Evolutionary conservation across 768 basidiomycete species (phyloP).

Genomic region (Saitozyma podzolica): DNA sequence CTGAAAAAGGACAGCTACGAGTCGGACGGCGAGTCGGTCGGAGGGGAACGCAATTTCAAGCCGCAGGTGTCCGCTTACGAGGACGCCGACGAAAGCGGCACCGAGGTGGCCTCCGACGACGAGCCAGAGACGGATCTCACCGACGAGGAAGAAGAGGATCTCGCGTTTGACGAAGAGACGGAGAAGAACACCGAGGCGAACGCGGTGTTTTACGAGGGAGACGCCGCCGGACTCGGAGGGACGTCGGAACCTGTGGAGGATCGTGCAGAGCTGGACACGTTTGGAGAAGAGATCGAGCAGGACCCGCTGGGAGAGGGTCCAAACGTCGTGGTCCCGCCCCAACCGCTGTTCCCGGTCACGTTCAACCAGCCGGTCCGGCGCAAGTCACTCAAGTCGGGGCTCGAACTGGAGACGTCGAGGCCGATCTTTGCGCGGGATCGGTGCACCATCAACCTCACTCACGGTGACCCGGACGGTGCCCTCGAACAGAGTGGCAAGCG

Average conservation of each 20-base stretch:
- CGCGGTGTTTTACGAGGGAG: conserved; percentile 49
- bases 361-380: conserved; percentile 14
- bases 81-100: conserved; percentile 38
- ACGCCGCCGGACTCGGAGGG: conserved; percentile 42
- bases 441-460: conserved; percentile 83
- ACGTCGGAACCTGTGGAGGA: conserved; percentile 15
- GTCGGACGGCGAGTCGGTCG: conserved; percentile 47
- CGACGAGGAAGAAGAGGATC: conserved; percentile 58
- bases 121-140: conserved; percentile 48
- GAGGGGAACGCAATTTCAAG: conserved; percentile 59
- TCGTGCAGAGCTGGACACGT: conserved; percentile 36
- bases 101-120: conserved; percentile 26
- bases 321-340: conserved; percentile 48
- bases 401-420: conserved; percentile 64
- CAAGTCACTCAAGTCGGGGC: conserved; percentile 30
- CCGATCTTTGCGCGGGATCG: conserved; percentile 87
- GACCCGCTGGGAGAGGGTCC: conserved; percentile 82
- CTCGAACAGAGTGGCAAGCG: conserved; percentile 62
- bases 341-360: conserved; percentile 34
- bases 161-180: conserved; percentile 73
- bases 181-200: conserved; percentile 87
- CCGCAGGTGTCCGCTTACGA: conserved; percentile 58
- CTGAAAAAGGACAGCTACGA: conserved; percentile 57
- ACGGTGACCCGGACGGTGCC: conserved; percentile 70
- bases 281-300: conserved; percentile 60